Conservation (phyloP, 768 basidiomycete genomes). For the Mycena crocata region DNA sequence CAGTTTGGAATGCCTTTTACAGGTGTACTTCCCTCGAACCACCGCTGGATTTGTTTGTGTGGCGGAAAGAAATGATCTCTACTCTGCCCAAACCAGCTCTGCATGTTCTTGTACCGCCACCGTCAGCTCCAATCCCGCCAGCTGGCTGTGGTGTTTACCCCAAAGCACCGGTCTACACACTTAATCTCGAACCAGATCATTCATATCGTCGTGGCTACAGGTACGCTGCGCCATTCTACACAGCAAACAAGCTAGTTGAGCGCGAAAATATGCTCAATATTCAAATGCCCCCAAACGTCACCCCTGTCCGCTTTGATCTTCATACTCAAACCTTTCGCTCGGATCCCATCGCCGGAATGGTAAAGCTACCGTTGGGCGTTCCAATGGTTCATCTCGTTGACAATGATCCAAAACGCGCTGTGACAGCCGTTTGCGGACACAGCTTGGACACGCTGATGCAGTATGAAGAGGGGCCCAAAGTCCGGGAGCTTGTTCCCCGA, state of each 20-base stretch:
- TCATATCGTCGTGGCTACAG: conserved; percentile 8
- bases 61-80: neutral
- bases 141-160: neutral
- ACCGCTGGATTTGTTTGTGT: neutral
- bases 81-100: neutral
- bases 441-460: neutral
- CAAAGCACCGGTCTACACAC: neutral
- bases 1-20: conserved; percentile 1
- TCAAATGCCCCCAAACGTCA: conserved; percentile 2
- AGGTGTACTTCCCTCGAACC: neutral
- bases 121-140: neutral
- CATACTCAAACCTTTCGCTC: neutral
- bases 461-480: conserved; percentile 2
- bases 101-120: neutral
- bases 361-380: conserved; percentile 10
- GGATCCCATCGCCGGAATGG: conserved; percentile 28
- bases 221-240: conserved; percentile 4
- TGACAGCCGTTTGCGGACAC: conserved; percentile 24
- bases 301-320: neutral
- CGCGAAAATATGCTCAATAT: conserved; percentile 5
- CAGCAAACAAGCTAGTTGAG: neutral
- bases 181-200: neutral
- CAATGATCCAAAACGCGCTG: conserved; percentile 3
- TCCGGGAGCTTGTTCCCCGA: neutral
- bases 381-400: conserved; percentile 21